These are phyloP conservation scores for Gamsiella multidivaricata DNA, from an alignment of 192 early-diverging fungal species.

Conservation along the genomic window DNA sequence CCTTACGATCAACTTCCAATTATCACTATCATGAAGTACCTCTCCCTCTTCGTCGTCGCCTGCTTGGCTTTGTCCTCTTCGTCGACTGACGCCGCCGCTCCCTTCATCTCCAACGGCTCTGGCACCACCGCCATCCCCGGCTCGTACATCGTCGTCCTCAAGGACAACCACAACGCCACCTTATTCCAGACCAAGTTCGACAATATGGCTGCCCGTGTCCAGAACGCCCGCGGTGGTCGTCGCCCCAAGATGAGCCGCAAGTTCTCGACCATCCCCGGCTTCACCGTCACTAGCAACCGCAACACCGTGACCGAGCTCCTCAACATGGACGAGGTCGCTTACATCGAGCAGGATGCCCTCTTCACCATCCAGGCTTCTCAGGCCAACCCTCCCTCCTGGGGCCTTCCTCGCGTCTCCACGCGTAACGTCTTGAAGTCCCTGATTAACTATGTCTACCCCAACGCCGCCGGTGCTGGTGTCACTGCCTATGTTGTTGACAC, in stretches of 20 bases:
- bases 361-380: constrained; percentile 71
- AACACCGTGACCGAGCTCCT: constrained; percentile 34
- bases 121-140: constrained; percentile 32
- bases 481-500: constrained; percentile 65
- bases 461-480: constrained; percentile 53
- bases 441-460: constrained; percentile 53
- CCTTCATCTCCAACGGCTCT: constrained; percentile 15
- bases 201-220: constrained; percentile 27
- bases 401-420: constrained; percentile 79
- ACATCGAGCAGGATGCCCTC: constrained; percentile 84
- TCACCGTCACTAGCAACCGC: constrained; percentile 26
- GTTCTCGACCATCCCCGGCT: constrained; percentile 13
- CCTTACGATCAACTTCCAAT: too few species aligned
- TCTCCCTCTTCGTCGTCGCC: constrained; percentile 27
- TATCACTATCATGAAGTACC: constrained; percentile 52
- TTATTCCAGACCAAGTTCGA: constrained; percentile 34
- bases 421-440: constrained; percentile 49
- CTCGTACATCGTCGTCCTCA: constrained; percentile 50
- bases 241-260: constrained; percentile 27
- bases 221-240: constrained; percentile 39
- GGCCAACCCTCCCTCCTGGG: constrained; percentile 88
- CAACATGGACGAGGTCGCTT: constrained; percentile 67
- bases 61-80: constrained; percentile 15
- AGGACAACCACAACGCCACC: constrained; percentile 13
- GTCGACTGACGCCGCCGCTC: constrained; percentile 30